These are phyloP conservation scores for Malassezia globosa DNA, from an alignment of 1,284 basidiomycete species.

Conservation along the genomic window DNA sequence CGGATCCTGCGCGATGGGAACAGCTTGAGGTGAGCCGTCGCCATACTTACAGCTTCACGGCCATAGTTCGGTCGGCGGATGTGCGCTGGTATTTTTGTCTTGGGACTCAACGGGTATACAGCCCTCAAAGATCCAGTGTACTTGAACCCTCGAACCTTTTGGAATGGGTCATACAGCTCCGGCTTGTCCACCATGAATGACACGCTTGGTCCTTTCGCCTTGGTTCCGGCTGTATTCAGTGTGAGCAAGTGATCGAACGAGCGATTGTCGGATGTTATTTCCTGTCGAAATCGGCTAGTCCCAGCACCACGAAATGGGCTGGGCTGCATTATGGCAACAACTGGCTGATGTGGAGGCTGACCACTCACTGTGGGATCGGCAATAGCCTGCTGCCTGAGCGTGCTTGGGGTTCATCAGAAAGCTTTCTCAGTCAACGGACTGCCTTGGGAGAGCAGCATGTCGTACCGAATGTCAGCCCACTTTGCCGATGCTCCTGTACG, in stretches of 20 bases:
- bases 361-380: too few relatives aligned
- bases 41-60: slow-evolving; percentile 39
- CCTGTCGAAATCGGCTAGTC: too few relatives aligned
- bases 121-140: slow-evolving; percentile 37
- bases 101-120: slow-evolving; percentile 38
- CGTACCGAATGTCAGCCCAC: slow-evolving; percentile 6
- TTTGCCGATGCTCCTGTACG: slow-evolving; percentile 2
- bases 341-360: too few relatives aligned
- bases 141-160: slow-evolving; percentile 24
- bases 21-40: slow-evolving; percentile 20
- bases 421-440: too few relatives aligned
- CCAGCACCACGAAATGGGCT: too few relatives aligned
- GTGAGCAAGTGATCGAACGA: too few relatives aligned
- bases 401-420: too few relatives aligned
- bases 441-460: background rate
- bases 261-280: background rate
- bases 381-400: too few relatives aligned
- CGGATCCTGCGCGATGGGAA: slow-evolving; percentile 37
- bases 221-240: too few relatives aligned
- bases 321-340: too few relatives aligned
- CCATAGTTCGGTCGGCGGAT: slow-evolving; percentile 45
- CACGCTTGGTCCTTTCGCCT: too few relatives aligned
- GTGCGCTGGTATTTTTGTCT: slow-evolving; percentile 33
- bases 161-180: slow-evolving; percentile 33
- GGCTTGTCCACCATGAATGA: background rate